Evolutionary conservation across 2,329 filamentous ascomycete genomes (phyloP).

Genomic region (Pleomassaria siparia): DNA sequence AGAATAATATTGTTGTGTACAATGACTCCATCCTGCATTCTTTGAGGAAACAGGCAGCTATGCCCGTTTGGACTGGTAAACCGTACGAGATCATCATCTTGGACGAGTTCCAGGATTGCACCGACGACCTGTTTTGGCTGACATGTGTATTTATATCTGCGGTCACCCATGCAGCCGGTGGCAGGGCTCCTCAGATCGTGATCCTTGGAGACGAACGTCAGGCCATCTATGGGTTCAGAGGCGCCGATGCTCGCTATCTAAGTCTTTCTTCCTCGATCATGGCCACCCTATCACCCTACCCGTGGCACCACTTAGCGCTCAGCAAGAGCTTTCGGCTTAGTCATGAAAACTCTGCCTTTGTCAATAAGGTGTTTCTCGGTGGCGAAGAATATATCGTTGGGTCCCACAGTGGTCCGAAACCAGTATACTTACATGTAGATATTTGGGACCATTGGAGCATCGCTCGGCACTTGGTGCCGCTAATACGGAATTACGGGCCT

Average conservation of each 20-base stretch:
- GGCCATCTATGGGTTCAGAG: constrained; percentile 14
- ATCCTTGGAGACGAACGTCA: constrained; percentile 14
- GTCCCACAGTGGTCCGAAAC: constrained; percentile 11
- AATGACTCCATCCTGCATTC: constrained; percentile 8
- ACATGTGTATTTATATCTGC: constrained; percentile 10
- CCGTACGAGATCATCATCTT: constrained; percentile 11
- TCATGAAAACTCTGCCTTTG: constrained; percentile 10
- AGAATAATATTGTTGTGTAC: constrained; percentile 1
- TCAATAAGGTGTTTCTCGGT: constrained; percentile 12
- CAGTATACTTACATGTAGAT: constrained; percentile 8
- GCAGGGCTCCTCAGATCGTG: constrained; percentile 10
- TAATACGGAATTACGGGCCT: constrained; percentile 9
- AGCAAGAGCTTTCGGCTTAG: constrained; percentile 14
- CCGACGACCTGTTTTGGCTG: constrained; percentile 14
- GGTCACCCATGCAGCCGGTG: constrained; percentile 7
- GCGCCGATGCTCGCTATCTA: constrained; percentile 11
- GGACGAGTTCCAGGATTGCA: constrained; percentile 14
- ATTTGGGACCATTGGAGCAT: constrained; percentile 3
- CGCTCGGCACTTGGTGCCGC: constrained; percentile 7
- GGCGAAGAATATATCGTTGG: constrained; percentile 12
- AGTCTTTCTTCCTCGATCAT: constrained; percentile 9
- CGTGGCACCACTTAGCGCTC: constrained; percentile 8
- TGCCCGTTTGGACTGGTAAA: constrained; percentile 10
- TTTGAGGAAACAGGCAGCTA: constrained; percentile 5
- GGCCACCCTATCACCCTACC: constrained; percentile 9